Evolutionary conservation across 805 yeast genomes (phyloP).

Genomic region (Saturnispora zaruensis): DNA sequence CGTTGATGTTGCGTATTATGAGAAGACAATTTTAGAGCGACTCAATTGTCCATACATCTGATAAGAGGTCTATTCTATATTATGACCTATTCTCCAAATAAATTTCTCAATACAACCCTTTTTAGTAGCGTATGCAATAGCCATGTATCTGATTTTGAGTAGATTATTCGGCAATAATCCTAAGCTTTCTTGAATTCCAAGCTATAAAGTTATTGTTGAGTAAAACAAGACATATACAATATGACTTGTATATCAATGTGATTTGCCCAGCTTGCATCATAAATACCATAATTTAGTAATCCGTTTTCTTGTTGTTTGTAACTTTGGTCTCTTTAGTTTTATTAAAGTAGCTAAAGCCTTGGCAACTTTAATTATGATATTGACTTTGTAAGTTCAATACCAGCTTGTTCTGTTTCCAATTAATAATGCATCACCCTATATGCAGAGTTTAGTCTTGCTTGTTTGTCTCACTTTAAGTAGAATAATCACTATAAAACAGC

Average conservation of each 20-base stretch:
- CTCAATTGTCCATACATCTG: neutral
- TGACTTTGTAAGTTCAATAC: neutral
- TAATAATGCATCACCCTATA: neutral
- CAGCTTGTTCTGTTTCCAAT: no score
- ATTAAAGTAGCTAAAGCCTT: neutral
- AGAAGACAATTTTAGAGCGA: neutral
- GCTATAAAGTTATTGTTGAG: no score
- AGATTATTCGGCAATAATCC: neutral
- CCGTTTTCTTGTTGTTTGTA: neutral
- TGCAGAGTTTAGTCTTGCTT: neutral
- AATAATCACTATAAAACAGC: neutral
- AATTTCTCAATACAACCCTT: neutral
- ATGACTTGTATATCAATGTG: neutral
- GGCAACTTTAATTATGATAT: no score
- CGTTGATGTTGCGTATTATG: neutral
- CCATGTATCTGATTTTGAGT: conserved; percentile 1
- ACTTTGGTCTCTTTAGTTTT: neutral
- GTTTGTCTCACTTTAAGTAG: neutral
- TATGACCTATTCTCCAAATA: neutral
- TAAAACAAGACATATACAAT: neutral
- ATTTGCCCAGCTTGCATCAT: neutral
- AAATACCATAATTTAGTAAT: neutral
- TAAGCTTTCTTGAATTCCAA: neutral
- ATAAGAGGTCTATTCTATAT: no score
- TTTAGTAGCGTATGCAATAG: neutral